Percentiles rank a stretch among this genome's conserved stretches.
These are phyloP conservation scores for Fusarium staphyleae DNA, from an alignment of 2,329 filamentous ascomycete species.

Conservation along the genomic window DNA sequence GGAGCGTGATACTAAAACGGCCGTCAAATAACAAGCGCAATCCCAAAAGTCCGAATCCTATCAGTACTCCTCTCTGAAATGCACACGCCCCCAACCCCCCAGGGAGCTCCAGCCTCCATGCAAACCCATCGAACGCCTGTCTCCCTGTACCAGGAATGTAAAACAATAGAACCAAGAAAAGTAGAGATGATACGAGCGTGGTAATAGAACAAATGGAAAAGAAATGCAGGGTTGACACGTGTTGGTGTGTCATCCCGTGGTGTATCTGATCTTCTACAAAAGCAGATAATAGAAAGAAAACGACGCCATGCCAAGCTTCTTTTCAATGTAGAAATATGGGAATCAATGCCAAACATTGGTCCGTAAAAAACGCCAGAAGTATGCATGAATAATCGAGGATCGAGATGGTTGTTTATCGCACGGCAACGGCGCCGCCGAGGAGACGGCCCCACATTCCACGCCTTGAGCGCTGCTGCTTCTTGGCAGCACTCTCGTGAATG, in stretches of 20 bases:
- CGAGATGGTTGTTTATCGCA: conserved; percentile 44
- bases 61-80: conserved; percentile 23
- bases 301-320: conserved; percentile 36
- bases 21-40: conserved; percentile 27
- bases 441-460: conserved; percentile 63
- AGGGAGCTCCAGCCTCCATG: conserved; percentile 20
- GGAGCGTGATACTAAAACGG: conserved; percentile 25
- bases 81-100: conserved; percentile 25
- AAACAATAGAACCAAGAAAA: conserved; percentile 6
- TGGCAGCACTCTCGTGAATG: conserved; percentile 54
- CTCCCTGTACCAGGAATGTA: conserved; percentile 5
- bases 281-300: conserved; percentile 20
- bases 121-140: conserved; percentile 29
- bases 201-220: conserved; percentile 31
- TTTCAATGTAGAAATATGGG: conserved; percentile 29
- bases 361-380: conserved; percentile 32
- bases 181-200: conserved; percentile 11
- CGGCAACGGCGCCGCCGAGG: conserved; percentile 55
- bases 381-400: conserved; percentile 29
- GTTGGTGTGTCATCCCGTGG: conserved; percentile 14
- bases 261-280: conserved; percentile 34
- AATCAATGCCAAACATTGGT: conserved; percentile 35
- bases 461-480: conserved; percentile 55
- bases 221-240: conserved; percentile 21
- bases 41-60: conserved; percentile 15